Percentiles rank a stretch among this genome's conserved stretches.
phyloP scores from a whole-genome alignment of 371 early-diverging fungal genomes.

The Mucor irregularis region DNA sequence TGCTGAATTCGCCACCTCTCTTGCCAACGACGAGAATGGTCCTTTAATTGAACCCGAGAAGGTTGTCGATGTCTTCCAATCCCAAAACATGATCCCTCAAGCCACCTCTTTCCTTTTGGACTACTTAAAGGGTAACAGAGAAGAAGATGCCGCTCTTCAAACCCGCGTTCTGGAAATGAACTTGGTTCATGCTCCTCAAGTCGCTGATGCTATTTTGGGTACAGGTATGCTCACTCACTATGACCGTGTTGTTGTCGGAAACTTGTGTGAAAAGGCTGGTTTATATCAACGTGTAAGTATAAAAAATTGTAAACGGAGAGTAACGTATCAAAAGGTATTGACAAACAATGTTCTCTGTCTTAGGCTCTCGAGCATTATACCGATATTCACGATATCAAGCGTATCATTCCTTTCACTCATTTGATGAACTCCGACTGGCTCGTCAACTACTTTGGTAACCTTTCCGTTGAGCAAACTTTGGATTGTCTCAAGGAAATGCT shows the following conservation, averaged over 20 bases:
- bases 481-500: conserved; percentile 93
- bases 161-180: conserved; percentile 98
- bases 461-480: conserved; percentile 92
- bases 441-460: conserved; percentile 88
- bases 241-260: conserved; percentile 88
- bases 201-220: conserved; percentile 97
- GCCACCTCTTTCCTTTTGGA: conserved; percentile 96
- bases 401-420: conserved; percentile 91
- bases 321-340: too few relatives aligned
- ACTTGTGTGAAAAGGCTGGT: conserved; percentile 96
- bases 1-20: conserved; percentile 85
- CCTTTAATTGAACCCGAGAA: conserved; percentile 84
- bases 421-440: conserved; percentile 86
- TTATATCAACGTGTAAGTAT: conserved; percentile 86
- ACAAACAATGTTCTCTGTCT: not conserved
- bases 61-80: conserved; percentile 90
- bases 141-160: conserved; percentile 90
- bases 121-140: conserved; percentile 88
- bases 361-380: conserved; percentile 95
- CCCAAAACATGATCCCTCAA: conserved; percentile 94
- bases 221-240: conserved; percentile 95
- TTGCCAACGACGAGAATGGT: conserved; percentile 84
- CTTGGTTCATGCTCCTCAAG: conserved; percentile 94
- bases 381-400: conserved; percentile 94
- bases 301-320: conserved; percentile 24